Percentiles rank a stretch among this genome's conserved stretches.
Conservation (phyloP, 352 stramenopile genomes). For the Bremia lactucae region DNA sequence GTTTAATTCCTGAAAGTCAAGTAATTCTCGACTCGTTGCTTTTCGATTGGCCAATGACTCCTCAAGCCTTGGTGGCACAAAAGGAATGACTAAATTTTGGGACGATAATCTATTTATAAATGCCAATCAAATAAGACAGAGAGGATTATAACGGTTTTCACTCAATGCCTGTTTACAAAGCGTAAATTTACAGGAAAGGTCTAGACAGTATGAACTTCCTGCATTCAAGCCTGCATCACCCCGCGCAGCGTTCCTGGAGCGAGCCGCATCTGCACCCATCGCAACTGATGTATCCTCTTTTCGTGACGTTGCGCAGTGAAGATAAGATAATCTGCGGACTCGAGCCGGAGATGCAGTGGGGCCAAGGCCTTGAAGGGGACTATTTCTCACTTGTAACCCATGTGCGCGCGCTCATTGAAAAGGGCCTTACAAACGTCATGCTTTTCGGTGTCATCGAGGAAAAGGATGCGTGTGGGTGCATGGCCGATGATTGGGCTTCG, state of each 20-base stretch:
- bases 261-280: conserved; percentile 82
- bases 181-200: too few species aligned
- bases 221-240: conserved; percentile 76
- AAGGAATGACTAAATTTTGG: too few species aligned
- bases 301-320: conserved; percentile 60
- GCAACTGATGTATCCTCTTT: conserved; percentile 86
- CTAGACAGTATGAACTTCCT: conserved; percentile 25
- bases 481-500: conserved; percentile 64
- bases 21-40: too few species aligned
- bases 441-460: conserved; percentile 82
- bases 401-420: conserved; percentile 50
- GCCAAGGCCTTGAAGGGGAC: conserved; percentile 42
- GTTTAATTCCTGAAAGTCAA: too few species aligned
- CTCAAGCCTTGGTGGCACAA: too few species aligned
- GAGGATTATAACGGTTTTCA: too few species aligned
- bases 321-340: conserved; percentile 71
- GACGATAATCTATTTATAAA: too few species aligned
- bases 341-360: conserved; percentile 82
- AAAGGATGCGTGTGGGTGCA: conserved; percentile 66
- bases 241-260: conserved; percentile 71
- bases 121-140: too few species aligned
- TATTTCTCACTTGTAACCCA: conserved; percentile 67
- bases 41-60: too few species aligned
- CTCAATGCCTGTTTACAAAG: too few species aligned
- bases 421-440: conserved; percentile 80